Conservation (phyloP, 1,284 basidiomycete species). For the Sporisorium graminicola region DNA sequence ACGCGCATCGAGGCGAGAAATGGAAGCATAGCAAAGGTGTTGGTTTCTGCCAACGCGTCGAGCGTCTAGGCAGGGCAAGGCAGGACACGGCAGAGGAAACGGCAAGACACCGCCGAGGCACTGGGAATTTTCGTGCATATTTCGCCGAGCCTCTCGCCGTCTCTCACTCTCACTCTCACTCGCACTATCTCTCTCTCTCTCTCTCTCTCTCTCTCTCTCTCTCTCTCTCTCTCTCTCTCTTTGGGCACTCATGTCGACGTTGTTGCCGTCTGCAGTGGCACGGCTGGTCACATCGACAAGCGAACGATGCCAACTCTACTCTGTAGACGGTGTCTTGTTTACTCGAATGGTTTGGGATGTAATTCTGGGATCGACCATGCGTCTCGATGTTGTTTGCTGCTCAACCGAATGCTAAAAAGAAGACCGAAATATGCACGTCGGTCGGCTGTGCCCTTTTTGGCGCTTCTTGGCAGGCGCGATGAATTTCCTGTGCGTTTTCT, state of each 20-base stretch:
- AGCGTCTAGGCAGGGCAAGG: neutral
- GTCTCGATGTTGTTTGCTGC: neutral
- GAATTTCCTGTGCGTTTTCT: neutral
- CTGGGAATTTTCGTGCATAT: slow-evolving; percentile 28
- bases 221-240: neutral
- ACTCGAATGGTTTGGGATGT: neutral
- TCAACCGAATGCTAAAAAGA: slow-evolving; percentile 12
- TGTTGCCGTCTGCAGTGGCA: neutral
- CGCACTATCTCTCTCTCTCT: neutral
- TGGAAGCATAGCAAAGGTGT: slow-evolving; percentile 10
- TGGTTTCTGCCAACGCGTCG: slow-evolving; percentile 33
- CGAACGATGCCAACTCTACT: neutral
- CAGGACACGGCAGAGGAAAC: too few relatives aligned
- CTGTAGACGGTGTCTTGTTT: neutral
- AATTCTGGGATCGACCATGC: slow-evolving; percentile 6
- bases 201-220: neutral
- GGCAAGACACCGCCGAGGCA: slow-evolving; percentile 19
- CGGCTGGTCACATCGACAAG: neutral
- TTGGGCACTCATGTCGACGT: neutral
- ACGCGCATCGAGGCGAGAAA: slow-evolving; percentile 12
- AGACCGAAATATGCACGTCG: slow-evolving; percentile 14
- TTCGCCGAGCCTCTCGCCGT: slow-evolving; percentile 42
- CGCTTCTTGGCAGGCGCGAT: slow-evolving; percentile 14
- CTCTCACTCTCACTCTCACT: too few relatives aligned
- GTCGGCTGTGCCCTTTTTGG: slow-evolving; percentile 13